Base-by-base conservation (phyloP, 2,329 filamentous ascomycete species). In the Fusarium proliferatum region DNA sequence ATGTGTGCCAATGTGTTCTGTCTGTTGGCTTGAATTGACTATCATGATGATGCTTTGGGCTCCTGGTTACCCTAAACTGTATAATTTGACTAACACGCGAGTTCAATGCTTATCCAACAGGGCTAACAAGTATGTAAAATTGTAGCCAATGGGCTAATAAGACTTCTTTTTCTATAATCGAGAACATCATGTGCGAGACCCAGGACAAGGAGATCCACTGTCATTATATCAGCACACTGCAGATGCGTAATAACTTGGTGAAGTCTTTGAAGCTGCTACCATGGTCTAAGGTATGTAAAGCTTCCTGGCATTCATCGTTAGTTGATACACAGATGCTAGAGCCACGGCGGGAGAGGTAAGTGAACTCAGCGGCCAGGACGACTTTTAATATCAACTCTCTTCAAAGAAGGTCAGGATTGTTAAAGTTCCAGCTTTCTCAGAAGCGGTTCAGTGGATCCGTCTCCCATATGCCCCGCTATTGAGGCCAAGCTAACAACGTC, bases 401-500 rank as follows among this genome's bases (percentile, higher is more conserved):
- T 51, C 13, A 16, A 38, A 42, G 30, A 34, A n/a, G n/a, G 34
- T 30, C 46, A 34, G 62, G 26, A 55, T 68, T 19, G 38, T 39
- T 46, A 53, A 51, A 53, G 55, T 42, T 33, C 26, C 10, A 11
- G 33, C 41, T 28, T 28, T 59, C 56, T 48, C 38, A 21, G 21
- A 16, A 41, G 30, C 16, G 39, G 66, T 33, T 23, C 52, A 64
- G 71, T 72, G 63, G 67, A 49, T 41, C 71, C 66, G n/a, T 30
- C 28, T 26, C 12, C 38, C 51, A 67, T 64, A 42, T 72, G 71
- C 71, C 71, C 71, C 71, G 52, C 72, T 46, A 61, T 70, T 42
- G 41, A 73, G 56, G 60, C 39, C 61, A 46, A 16, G 52, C 45
- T 56, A 39, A 59, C 58, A 69, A 76, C 67, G 74, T 74, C 61